Conservation (phyloP, 2,329 filamentous ascomycete species). For the Teratosphaeriaceae sp. region DNA sequence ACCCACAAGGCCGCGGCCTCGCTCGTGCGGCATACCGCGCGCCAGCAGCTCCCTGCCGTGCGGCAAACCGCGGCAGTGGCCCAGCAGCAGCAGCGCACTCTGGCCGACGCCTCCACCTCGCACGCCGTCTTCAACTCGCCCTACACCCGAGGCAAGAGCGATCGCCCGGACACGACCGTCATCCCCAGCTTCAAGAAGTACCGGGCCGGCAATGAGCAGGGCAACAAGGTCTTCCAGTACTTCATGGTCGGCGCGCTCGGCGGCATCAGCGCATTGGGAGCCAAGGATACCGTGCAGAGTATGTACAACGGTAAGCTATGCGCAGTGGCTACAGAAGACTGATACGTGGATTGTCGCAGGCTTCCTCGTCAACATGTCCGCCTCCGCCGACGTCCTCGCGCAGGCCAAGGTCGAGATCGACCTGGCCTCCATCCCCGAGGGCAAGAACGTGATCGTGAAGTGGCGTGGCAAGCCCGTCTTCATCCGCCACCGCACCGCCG, state of each 20-base stretch:
- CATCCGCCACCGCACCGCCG: slow-evolving; percentile 92
- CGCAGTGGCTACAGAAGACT: background rate
- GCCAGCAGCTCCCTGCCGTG: slow-evolving; percentile 40
- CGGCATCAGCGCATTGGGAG: slow-evolving; percentile 82
- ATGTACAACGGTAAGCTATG: slow-evolving; percentile 33
- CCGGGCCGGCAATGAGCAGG: slow-evolving; percentile 58
- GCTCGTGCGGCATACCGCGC: slow-evolving; percentile 42
- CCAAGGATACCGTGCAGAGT: slow-evolving; percentile 98
- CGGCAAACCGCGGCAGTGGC: slow-evolving; percentile 38
- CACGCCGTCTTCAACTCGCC: slow-evolving; percentile 47
- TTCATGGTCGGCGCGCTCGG: slow-evolving; percentile 98
- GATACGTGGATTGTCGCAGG: slow-evolving; percentile 50
- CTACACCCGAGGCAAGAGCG: slow-evolving; percentile 42
- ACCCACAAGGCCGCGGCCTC: slow-evolving; percentile 41
- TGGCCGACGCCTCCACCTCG: slow-evolving; percentile 27
- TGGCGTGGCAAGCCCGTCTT: slow-evolving; percentile 99
- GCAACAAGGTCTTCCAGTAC: slow-evolving; percentile 88
- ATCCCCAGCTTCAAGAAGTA: slow-evolving; percentile 91
- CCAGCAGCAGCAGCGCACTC: slow-evolving; percentile 36
- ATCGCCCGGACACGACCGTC: slow-evolving; percentile 50
- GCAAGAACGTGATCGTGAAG: slow-evolving; percentile 99
- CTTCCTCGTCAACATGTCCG: slow-evolving; percentile 99
- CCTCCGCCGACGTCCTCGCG: slow-evolving; percentile 94
- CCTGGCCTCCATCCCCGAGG: slow-evolving; percentile 85
- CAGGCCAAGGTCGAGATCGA: slow-evolving; percentile 99